These are phyloP conservation scores for Neurospora hispaniola DNA, from an alignment of 495 filamentous ascomycete species.

Conservation along the genomic window DNA sequence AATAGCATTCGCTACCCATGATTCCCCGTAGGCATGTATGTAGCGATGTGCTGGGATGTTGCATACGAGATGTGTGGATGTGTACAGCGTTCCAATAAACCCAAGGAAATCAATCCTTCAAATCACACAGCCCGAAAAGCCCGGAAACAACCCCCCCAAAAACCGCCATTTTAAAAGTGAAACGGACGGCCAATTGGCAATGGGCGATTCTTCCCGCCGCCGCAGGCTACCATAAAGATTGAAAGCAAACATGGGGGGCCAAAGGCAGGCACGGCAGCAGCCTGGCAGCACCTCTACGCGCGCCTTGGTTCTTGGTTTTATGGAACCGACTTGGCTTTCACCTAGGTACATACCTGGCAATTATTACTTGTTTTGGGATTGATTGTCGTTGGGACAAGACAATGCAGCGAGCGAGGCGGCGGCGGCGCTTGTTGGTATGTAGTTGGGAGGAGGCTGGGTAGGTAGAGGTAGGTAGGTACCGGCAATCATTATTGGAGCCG, in stretches of 20 bases:
- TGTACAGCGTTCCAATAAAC: neutral
- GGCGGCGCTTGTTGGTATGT: neutral
- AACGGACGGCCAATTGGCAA: neutral
- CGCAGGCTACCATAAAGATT: neutral
- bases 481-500: neutral
- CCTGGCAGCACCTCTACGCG: too few relatives aligned
- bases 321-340: neutral
- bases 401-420: neutral
- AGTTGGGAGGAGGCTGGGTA: too few relatives aligned
- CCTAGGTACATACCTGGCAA: too few relatives aligned
- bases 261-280: neutral
- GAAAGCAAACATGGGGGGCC: neutral
- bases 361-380: too few relatives aligned
- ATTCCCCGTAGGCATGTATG: neutral
- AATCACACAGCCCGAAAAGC: neutral
- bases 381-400: neutral
- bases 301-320: too few relatives aligned
- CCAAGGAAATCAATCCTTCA: neutral
- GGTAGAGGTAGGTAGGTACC: neutral
- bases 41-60: neutral
- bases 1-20: neutral
- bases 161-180: neutral
- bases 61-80: neutral
- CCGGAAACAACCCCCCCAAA: neutral
- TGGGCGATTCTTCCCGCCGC: neutral